Percentiles rank a stretch among this genome's conserved stretches.
Conservation (phyloP, 441 rosid species). For the Capsella rubella region DNA sequence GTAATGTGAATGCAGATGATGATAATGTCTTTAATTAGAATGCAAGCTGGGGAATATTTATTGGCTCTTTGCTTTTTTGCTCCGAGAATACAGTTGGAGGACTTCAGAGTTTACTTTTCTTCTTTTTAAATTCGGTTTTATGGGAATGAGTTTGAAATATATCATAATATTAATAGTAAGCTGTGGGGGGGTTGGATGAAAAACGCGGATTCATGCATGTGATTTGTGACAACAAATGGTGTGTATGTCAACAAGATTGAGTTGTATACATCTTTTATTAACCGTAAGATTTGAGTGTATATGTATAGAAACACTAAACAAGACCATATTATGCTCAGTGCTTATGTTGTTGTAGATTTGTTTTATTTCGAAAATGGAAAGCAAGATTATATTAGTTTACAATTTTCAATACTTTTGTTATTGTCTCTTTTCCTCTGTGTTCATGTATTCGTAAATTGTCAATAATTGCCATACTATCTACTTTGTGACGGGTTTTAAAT, state of each 20-base stretch:
- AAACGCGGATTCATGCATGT: conserved; percentile 41
- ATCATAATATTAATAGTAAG: too few species aligned
- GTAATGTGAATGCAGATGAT: conserved; percentile 25
- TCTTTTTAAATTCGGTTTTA: neutral
- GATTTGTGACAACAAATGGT: conserved; percentile 20
- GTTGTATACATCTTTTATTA: neutral
- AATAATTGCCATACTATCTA: too few species aligned
- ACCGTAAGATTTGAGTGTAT: conserved; percentile 3
- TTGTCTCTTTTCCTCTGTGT: neutral
- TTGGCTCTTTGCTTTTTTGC: conserved; percentile 31
- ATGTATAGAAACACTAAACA: neutral
- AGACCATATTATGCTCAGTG: neutral
- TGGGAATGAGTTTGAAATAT: neutral
- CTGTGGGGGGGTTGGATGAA: conserved; percentile 1
- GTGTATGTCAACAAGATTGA: neutral
- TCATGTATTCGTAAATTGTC: neutral
- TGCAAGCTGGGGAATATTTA: conserved; percentile 42
- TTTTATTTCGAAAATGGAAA: neutral
- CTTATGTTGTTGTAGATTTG: neutral
- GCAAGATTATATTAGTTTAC: neutral
- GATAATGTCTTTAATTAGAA: conserved; percentile 39
- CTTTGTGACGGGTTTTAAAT: neutral
- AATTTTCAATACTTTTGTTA: neutral
- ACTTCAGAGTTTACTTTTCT: conserved; percentile 23
- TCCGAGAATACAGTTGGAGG: conserved; percentile 43